Percentiles rank a stretch among this genome's conserved stretches.
phyloP scores from a whole-genome alignment of 75 land plant genomes.

The Adiantum capillusveneris region DNA sequence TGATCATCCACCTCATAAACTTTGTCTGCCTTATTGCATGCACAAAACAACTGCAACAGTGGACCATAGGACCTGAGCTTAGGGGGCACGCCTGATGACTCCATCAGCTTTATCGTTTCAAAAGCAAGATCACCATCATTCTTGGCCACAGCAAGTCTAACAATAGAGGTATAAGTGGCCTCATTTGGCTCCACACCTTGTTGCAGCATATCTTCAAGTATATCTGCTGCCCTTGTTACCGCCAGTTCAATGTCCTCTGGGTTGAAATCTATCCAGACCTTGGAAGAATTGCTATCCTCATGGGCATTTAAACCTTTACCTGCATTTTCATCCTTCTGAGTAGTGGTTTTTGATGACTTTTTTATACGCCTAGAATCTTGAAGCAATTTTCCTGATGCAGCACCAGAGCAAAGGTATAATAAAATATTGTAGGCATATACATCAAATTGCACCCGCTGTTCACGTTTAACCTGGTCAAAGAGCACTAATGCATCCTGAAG shows the following conservation, averaged over 20 bases:
- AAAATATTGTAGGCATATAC: constrained; percentile 41
- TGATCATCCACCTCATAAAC: constrained; percentile 62
- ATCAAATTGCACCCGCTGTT: constrained; percentile 16
- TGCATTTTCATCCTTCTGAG: not conserved
- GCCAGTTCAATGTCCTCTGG: constrained; percentile 10
- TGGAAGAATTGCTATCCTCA: not conserved
- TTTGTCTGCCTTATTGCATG: constrained; percentile 32
- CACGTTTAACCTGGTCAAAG: constrained; percentile 37
- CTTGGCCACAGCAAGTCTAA: constrained; percentile 50
- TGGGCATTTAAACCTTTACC: not conserved
- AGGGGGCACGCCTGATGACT: constrained; percentile 21
- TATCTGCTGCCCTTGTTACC: constrained; percentile 34
- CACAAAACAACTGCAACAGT: constrained; percentile 43
- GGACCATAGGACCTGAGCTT: constrained; percentile 64
- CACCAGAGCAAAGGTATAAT: constrained; percentile 52
- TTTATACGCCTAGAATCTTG: not conserved
- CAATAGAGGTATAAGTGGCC: constrained; percentile 52
- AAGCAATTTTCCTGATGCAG: constrained; percentile 9
- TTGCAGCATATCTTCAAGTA: constrained; percentile 42
- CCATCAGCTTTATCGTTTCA: constrained; percentile 50
- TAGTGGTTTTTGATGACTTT: not conserved
- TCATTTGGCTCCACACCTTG: constrained; percentile 37
- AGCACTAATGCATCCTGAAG: constrained; percentile 35
- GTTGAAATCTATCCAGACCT: not conserved
- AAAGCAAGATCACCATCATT: constrained; percentile 62